Evolutionary conservation across 129 eudicot species (phyloP).

Genomic region (Helianthus tuberosus): DNA sequence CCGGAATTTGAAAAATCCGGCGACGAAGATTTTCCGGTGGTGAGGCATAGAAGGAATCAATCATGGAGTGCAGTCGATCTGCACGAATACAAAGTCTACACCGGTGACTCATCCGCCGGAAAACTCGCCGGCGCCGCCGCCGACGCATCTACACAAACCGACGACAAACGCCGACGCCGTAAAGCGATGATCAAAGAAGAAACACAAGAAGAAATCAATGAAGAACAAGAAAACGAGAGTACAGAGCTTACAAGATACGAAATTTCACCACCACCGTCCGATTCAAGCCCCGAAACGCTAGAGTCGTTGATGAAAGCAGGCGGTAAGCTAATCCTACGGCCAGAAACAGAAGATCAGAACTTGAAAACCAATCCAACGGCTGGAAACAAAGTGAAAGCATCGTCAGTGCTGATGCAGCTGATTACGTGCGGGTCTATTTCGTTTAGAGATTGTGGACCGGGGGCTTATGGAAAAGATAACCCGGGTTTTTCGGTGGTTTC

Average conservation of each 20-base stretch:
- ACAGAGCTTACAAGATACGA: conserved; percentile 56
- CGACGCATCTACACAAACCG: conserved; percentile 91
- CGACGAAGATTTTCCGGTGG: conserved; percentile 41
- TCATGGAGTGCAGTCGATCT: conserved; percentile 85
- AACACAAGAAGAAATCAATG: conserved; percentile 35
- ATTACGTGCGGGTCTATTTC: conserved; percentile 88
- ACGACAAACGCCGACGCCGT: conserved; percentile 68
- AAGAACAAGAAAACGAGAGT: conserved; percentile 35
- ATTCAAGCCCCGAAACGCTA: conserved; percentile 93
- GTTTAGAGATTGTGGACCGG: conserved; percentile 79
- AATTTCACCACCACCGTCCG: conserved; percentile 96
- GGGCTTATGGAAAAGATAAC: conserved; percentile 51
- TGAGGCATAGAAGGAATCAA: conserved; percentile 67
- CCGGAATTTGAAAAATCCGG: conserved; percentile 39
- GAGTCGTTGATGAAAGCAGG: conserved; percentile 86
- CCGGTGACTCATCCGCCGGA: conserved; percentile 50
- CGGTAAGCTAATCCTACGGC: conserved; percentile 41
- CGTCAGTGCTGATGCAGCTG: conserved; percentile 85
- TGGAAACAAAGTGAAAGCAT: conserved; percentile 37
- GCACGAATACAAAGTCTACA: conserved; percentile 78
- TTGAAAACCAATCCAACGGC: conserved; percentile 33
- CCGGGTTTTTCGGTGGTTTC: conserved; percentile 74
- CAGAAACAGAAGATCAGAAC: conserved; percentile 24
- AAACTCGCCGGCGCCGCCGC: conserved; percentile 37
- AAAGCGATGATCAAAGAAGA: conserved; percentile 30